Percentiles rank a stretch among this genome's conserved stretches.
Evolutionary conservation across 495 filamentous ascomycete genomes (phyloP).

Genomic region (Penicillium chermesinum): DNA sequence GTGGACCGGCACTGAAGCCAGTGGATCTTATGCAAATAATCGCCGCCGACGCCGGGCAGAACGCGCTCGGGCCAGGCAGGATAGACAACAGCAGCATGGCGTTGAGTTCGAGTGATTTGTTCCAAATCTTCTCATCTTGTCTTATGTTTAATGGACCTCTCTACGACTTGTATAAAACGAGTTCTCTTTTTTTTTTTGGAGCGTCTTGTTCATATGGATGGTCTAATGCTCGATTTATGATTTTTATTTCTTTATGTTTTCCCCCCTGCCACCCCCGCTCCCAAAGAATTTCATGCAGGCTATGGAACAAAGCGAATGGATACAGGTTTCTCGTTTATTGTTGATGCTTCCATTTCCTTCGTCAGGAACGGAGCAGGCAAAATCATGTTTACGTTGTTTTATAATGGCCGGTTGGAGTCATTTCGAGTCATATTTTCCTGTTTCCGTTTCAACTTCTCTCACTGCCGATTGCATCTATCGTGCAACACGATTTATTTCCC

Average conservation of each 20-base stretch:
- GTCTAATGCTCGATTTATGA: conserved; percentile 7
- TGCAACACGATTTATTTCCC: neutral
- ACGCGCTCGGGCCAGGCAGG: conserved; percentile 43
- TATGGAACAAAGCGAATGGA: conserved; percentile 9
- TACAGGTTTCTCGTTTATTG: conserved; percentile 8
- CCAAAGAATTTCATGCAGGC: neutral
- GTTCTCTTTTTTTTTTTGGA: conserved; percentile 2
- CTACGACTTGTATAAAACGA: conserved; percentile 21
- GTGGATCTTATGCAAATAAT: conserved; percentile 51
- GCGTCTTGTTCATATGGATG: conserved; percentile 12
- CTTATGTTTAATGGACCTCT: conserved; percentile 1
- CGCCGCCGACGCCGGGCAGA: conserved; percentile 48
- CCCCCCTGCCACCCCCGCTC: neutral
- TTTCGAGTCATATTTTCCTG: conserved; percentile 1
- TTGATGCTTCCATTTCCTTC: neutral
- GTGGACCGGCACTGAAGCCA: conserved; percentile 48
- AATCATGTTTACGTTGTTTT: conserved; percentile 1
- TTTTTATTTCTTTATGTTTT: conserved; percentile 2
- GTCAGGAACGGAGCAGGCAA: conserved; percentile 3
- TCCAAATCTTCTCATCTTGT: neutral
- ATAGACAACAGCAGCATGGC: conserved; percentile 38
- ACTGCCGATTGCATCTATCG: neutral
- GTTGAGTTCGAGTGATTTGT: conserved; percentile 42
- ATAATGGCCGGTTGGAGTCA: neutral
- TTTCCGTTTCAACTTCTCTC: neutral